These are phyloP conservation scores for Psilocybe sp. DNA, from an alignment of 768 basidiomycete species.

Conservation along the genomic window DNA sequence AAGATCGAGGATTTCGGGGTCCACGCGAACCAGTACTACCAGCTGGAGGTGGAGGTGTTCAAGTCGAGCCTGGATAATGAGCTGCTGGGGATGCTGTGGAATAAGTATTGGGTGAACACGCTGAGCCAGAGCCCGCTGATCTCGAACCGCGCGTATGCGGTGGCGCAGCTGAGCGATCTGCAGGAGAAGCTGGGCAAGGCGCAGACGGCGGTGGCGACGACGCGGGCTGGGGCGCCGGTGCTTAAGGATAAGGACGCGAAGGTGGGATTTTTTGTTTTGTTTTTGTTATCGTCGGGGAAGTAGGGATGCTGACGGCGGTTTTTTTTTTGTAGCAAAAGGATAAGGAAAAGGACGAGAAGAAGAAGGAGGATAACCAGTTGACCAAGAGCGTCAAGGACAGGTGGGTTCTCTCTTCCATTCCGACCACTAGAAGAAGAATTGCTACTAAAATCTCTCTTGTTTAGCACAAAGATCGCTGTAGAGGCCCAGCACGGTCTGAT, in stretches of 20 bases:
- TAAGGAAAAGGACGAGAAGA: conserved; percentile 67
- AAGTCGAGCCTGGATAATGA: conserved; percentile 87
- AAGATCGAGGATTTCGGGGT: conserved; percentile 99
- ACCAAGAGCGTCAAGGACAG: conserved; percentile 90
- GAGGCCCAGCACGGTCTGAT: conserved; percentile 95
- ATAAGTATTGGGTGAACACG: conserved; percentile 99
- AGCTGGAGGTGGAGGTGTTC: conserved; percentile 92
- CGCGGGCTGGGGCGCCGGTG: conserved; percentile 54
- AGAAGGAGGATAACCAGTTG: conserved; percentile 86
- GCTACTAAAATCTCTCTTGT: neutral
- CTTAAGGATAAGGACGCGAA: conserved; percentile 55
- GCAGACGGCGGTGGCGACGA: conserved; percentile 50
- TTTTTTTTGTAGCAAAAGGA: conserved; percentile 35
- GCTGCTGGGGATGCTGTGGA: conserved; percentile 90
- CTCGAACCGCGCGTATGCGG: conserved; percentile 91
- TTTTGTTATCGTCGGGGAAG: no score
- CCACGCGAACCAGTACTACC: conserved; percentile 95
- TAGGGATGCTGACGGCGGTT: neutral
- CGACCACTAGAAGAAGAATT: neutral
- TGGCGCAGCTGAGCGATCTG: conserved; percentile 85
- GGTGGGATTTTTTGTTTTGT: conserved; percentile 27
- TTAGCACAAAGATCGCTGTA: conserved; percentile 81
- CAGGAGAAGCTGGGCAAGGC: conserved; percentile 86
- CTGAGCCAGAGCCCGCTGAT: conserved; percentile 90
- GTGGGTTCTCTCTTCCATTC: conserved; percentile 34